Evolutionary conservation across 495 filamentous ascomycete genomes (phyloP).

Genomic region (Penicillium samsonianum): DNA sequence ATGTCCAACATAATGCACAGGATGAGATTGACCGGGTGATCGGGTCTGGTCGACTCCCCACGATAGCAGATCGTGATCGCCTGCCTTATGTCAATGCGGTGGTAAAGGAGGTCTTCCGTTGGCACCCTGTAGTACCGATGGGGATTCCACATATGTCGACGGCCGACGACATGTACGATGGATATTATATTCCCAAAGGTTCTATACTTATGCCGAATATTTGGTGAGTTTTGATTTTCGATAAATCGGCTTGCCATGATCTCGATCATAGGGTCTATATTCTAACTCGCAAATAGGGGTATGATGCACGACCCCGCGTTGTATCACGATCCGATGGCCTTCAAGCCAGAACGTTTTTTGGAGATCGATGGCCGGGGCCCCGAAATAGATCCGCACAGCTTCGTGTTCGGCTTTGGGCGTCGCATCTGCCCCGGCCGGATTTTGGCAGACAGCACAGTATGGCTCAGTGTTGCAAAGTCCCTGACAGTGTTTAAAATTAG

Average conservation of each 20-base stretch:
- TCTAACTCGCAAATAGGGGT: too few relatives aligned
- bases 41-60: conserved; percentile 37
- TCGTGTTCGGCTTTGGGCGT: conserved; percentile 59
- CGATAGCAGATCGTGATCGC: conserved; percentile 30
- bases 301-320: conserved; percentile 29
- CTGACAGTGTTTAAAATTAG: conserved; percentile 61
- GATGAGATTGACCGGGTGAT: conserved; percentile 50
- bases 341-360: conserved; percentile 45
- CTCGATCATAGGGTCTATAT: too few relatives aligned
- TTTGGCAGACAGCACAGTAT: conserved; percentile 59
- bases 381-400: conserved; percentile 32
- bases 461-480: conserved; percentile 49
- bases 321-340: conserved; percentile 33
- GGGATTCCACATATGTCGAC: conserved; percentile 55
- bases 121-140: conserved; percentile 47
- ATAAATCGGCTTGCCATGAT: too few relatives aligned
- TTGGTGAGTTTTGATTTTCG: too few relatives aligned
- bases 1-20: conserved; percentile 51
- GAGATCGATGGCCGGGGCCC: conserved; percentile 13
- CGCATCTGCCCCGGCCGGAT: conserved; percentile 60
- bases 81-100: conserved; percentile 49
- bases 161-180: conserved; percentile 49
- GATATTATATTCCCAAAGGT: conserved; percentile 48
- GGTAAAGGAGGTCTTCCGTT: conserved; percentile 48
- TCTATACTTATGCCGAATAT: conserved; percentile 39